Evolutionary conservation across 805 yeast genomes (phyloP), one percentile per base, ranked within the genome.

Genomic region (Kodamaea kaohsiungensis): DNA sequence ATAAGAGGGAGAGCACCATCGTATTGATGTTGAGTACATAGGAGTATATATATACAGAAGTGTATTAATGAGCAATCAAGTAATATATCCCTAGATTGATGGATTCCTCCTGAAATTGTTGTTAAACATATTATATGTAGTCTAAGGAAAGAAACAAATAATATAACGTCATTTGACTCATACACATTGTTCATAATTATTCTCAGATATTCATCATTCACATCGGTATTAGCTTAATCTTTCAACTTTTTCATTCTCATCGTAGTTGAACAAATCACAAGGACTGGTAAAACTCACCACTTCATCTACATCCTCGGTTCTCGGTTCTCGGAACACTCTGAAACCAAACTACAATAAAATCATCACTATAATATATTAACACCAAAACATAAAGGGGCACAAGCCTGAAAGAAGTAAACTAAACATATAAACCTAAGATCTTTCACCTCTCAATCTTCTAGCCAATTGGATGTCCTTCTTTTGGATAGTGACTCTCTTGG

Each of bases 391-490:
- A 46, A 33, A 30, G 9, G 48, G 33, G 46, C 51, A 16, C 10
- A 42, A 18, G 33, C 30, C 48, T 22, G 6, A 22, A 35, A 43
- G 52, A 49, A 49, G 43, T 49, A 33, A 49, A 49, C 19, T 13
- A 7, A 39, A 39, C 27, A 15, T 13, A 50, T 25, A 35, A 35
- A 45, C 48, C 38, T 72, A 74, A 55, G 78, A 71, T 71, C 78
- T 72, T 69, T 75, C 78, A 64, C 79, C 79, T 74, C 79, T 74
- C 68, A 75, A 73, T 72, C 79, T 73, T 71, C 79, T 72, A 52
- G 79, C 79, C 68, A 75, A 74, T 66, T 74, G 78, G 65, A 75
- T 75, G 64, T 75, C 79, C 71, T 75, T 75, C 78, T 75, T 74
- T 62, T 74, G 78, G 66, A 75, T 75, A 53, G 79, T 75, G 56